Conservation (phyloP, 495 filamentous ascomycete species). For the Penicillium lagena region DNA sequence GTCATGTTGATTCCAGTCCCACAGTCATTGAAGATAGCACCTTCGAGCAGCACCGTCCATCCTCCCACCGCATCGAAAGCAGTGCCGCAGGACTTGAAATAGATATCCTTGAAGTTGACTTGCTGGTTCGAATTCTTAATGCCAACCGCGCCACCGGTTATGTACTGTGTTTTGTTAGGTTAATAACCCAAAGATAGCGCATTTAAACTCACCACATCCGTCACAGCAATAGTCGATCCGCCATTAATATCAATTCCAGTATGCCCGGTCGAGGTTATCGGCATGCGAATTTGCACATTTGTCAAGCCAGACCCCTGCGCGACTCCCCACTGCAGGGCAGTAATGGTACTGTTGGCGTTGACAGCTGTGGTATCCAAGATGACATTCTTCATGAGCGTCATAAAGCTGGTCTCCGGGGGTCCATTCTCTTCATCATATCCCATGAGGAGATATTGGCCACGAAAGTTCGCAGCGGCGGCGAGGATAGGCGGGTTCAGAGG, state of each 20-base stretch:
- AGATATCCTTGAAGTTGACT: constrained; percentile 43
- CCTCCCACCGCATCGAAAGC: constrained; percentile 32
- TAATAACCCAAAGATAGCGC: background rate
- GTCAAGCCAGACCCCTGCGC: constrained; percentile 65
- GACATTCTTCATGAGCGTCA: constrained; percentile 36
- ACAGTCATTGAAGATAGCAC: constrained; percentile 24
- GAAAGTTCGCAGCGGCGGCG: constrained; percentile 25
- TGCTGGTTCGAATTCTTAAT: constrained; percentile 46
- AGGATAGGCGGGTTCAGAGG: constrained; percentile 29
- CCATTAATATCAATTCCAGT: constrained; percentile 40
- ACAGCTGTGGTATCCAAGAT: constrained; percentile 33
- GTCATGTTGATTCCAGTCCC: constrained; percentile 29
- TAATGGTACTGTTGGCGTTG: constrained; percentile 17
- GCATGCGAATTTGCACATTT: constrained; percentile 68
- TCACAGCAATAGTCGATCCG: constrained; percentile 40
- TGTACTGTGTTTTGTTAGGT: constrained; percentile 26
- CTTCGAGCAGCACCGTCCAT: constrained; percentile 36
- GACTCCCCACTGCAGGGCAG: constrained; percentile 57
- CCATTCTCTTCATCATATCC: constrained; percentile 27
- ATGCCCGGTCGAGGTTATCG: constrained; percentile 43
- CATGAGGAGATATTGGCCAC: constrained; percentile 22
- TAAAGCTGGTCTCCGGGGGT: constrained; percentile 34
- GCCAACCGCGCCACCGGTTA: constrained; percentile 43
- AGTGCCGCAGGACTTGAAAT: constrained; percentile 33
- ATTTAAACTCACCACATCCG: constrained; percentile 35